Conservation (phyloP, 768 basidiomycete species). For the Podaxis sp. region DNA sequence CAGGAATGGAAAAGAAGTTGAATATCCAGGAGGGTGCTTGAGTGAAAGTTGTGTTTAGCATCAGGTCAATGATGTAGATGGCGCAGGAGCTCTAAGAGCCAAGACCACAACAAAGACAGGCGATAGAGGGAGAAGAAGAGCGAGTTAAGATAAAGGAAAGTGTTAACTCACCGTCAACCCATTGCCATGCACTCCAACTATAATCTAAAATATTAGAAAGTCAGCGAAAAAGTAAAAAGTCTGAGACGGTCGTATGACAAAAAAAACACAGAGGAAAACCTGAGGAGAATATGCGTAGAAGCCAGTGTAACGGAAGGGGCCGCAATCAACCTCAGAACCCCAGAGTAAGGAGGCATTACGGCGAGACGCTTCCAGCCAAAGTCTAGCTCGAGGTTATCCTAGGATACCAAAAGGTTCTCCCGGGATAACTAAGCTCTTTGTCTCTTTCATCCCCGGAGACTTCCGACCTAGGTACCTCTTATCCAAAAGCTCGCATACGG, state of each 20-base stretch:
- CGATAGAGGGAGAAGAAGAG: neutral
- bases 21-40: neutral
- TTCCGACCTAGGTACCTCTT: neutral
- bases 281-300: neutral
- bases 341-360: neutral
- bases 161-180: slow-evolving; percentile 43
- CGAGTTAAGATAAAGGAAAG: neutral
- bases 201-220: slow-evolving; percentile 17
- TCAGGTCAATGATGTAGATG: too few relatives aligned
- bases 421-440: neutral
- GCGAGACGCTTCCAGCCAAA: neutral
- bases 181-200: slow-evolving; percentile 50
- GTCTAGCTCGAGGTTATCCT: neutral
- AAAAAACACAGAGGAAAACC: neutral
- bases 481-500: neutral
- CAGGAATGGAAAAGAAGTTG: neutral
- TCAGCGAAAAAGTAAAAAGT: neutral
- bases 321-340: neutral
- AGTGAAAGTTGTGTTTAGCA: too few relatives aligned
- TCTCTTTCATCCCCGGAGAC: neutral
- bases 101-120: neutral
- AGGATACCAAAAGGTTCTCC: neutral
- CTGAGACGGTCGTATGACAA: neutral
- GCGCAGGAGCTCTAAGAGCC: neutral
- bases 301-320: neutral